Percentiles rank a stretch among this genome's conserved stretches.
phyloP scores from a whole-genome alignment of 768 basidiomycete genomes.

The Hysterangium stoloniferum region DNA sequence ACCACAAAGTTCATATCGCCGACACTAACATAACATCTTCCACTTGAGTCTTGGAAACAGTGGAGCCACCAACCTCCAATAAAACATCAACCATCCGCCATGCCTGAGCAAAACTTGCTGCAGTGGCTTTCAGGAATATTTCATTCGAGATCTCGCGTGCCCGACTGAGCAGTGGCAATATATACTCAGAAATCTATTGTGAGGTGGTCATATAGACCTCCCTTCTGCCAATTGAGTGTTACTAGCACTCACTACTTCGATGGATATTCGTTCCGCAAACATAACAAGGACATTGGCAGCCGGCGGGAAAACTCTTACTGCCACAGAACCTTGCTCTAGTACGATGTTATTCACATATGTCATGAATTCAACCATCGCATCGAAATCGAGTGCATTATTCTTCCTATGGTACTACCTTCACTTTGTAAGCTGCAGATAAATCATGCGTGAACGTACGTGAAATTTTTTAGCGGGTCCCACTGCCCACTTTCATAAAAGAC shows the following conservation, averaged over 20 bases:
- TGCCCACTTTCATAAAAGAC: constrained; percentile 81
- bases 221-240: neutral
- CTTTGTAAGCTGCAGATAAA: neutral
- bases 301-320: constrained; percentile 81
- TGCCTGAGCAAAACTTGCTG: constrained; percentile 83
- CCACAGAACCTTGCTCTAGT: constrained; percentile 66
- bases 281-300: constrained; percentile 66
- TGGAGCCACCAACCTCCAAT: constrained; percentile 40
- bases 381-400: constrained; percentile 69
- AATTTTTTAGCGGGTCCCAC: constrained; percentile 79
- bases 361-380: constrained; percentile 92
- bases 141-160: constrained; percentile 69
- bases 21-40: constrained; percentile 77
- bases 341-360: constrained; percentile 55
- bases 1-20: neutral
- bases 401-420: constrained; percentile 26
- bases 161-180: constrained; percentile 63
- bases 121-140: constrained; percentile 73
- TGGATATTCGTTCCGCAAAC: constrained; percentile 79
- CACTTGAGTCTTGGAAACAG: constrained; percentile 43
- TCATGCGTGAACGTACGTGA: constrained; percentile 44
- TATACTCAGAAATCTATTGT: constrained; percentile 76
- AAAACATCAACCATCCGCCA: constrained; percentile 81
- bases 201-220: neutral
- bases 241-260: constrained; percentile 65